Evolutionary conservation across 2,329 filamentous ascomycete species (phyloP), one percentile per base, ranked within the genome.

Genomic region (Cladobotryum mycophilum): DNA sequence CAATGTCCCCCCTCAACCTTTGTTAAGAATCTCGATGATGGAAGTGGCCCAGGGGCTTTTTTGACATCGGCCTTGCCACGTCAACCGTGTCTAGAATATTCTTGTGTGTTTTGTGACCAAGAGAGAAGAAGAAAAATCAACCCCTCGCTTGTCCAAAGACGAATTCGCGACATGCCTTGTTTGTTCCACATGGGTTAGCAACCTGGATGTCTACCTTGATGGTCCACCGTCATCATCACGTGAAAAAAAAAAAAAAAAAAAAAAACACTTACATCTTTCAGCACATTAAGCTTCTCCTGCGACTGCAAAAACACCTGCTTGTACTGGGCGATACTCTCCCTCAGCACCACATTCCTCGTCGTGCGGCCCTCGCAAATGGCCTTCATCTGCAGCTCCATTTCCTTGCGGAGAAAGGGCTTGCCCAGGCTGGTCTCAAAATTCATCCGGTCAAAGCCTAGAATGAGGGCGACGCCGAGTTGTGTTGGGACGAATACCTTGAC

Each of bases 371-470:
- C 90, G 69, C 93, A 97, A 51, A 99, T 96, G 52, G 88, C 89
- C 66, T 91, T 93, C 92, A 99, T 96, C 66, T 90, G 89, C 55
- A 89, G 72, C 70, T 99, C 93, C 89, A 96, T 96, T 75, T 99
- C 90, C 69, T 97, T 97, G 51, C 93, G 85, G 53, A 99, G 74
- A 65, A 97, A 97, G 1, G 93, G 93, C 69, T 97, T 97, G 66
- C 90, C 89, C 46, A 99, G 79, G 62, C 90, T 96, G 41, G 87
- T 90, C 61, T 96, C 91, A 56, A 95, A 86, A 51, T 90, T 89
- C 78, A 99, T 92, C 58, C 87, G 85, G 67, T 99, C 91, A 63
- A 97, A 99, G 1, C 93, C 93, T 67, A 95, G 82, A 54, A 97
- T 91, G 48, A 99, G 76, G 15, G 93, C 92, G 20, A 97, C 84